phyloP scores from a whole-genome alignment of 2,329 filamentous ascomycete species.

The Apiospora arundinis region DNA sequence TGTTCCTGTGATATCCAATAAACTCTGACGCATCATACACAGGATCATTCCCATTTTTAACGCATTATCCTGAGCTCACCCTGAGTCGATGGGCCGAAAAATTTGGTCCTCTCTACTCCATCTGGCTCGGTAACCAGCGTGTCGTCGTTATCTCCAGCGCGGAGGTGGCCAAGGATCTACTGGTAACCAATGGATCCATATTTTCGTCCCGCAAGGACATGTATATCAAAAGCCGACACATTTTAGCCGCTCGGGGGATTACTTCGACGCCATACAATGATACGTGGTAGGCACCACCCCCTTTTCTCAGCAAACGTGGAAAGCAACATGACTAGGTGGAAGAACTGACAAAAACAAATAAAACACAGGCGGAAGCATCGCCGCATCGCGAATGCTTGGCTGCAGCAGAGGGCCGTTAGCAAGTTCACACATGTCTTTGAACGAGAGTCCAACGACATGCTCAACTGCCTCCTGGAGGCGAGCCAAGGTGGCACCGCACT shows the following conservation, averaged over 20 bases:
- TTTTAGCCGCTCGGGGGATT: constrained; percentile 26
- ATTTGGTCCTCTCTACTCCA: constrained; percentile 26
- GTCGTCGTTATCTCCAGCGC: constrained; percentile 27
- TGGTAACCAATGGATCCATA: constrained; percentile 23
- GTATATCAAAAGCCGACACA: constrained; percentile 27
- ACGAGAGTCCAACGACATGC: constrained; percentile 25
- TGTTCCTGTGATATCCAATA: not conserved
- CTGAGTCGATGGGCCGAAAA: constrained; percentile 25
- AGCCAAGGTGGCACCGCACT: constrained; percentile 17
- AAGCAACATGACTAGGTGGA: not conserved
- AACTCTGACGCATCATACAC: not conserved
- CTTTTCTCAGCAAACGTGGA: not conserved
- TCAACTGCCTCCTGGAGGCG: constrained; percentile 21
- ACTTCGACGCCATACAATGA: constrained; percentile 26
- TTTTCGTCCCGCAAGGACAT: constrained; percentile 27
- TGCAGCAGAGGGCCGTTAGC: constrained; percentile 22
- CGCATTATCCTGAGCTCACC: constrained; percentile 25
- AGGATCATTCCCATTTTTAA: constrained; percentile 27
- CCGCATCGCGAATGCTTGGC: constrained; percentile 25
- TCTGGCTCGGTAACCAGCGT: constrained; percentile 26
- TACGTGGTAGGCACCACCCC: constrained; percentile 11
- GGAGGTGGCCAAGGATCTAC: constrained; percentile 25
- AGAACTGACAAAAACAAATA: not conserved
- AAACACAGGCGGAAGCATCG: constrained; percentile 25
- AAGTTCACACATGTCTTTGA: constrained; percentile 24